These are phyloP conservation scores for Adansonia rubrostipa DNA, from an alignment of 441 rosid species.

Conservation along the genomic window DNA sequence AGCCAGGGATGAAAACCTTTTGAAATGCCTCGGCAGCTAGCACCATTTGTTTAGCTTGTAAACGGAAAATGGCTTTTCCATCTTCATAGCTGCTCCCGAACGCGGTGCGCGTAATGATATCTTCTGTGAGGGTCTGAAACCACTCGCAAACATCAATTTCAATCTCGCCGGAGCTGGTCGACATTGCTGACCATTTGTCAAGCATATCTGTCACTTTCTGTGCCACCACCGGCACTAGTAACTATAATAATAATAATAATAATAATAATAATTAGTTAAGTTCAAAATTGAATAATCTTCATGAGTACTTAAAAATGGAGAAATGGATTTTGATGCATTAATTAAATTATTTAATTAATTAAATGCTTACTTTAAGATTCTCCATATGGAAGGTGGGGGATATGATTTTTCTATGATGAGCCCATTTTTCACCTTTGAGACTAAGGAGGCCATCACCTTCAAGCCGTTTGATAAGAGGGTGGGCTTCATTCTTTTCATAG, in stretches of 20 bases:
- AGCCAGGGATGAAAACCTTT: slow-evolving; percentile 8
- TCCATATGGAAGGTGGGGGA: slow-evolving; percentile 88
- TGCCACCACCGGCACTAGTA: slow-evolving; percentile 78
- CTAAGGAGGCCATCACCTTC: slow-evolving; percentile 97
- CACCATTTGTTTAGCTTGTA: slow-evolving; percentile 81
- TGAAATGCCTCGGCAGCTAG: slow-evolving; percentile 83
- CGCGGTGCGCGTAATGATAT: slow-evolving; percentile 73
- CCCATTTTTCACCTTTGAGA: slow-evolving; percentile 93
- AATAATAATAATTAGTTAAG: neutral
- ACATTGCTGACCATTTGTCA: slow-evolving; percentile 62
- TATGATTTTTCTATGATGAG: slow-evolving; percentile 84
- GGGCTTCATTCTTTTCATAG: slow-evolving; percentile 91
- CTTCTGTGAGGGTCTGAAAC: slow-evolving; percentile 82
- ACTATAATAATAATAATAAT: slow-evolving; percentile 32
- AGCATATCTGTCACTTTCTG: slow-evolving; percentile 76
- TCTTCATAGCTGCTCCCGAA: slow-evolving; percentile 87
- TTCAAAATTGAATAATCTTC: slow-evolving; percentile 2
- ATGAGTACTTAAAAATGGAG: neutral
- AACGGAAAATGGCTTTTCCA: slow-evolving; percentile 70
- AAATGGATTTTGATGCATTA: neutral
- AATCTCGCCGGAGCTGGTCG: slow-evolving; percentile 46
- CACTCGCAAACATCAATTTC: slow-evolving; percentile 85
- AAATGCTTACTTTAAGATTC: slow-evolving; percentile 74
- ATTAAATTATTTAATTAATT: neutral
- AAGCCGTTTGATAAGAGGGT: slow-evolving; percentile 86